These are phyloP conservation scores for Yamadazyma oceani DNA, from an alignment of 1,139 yeast genomes.

Conservation along the genomic window DNA sequence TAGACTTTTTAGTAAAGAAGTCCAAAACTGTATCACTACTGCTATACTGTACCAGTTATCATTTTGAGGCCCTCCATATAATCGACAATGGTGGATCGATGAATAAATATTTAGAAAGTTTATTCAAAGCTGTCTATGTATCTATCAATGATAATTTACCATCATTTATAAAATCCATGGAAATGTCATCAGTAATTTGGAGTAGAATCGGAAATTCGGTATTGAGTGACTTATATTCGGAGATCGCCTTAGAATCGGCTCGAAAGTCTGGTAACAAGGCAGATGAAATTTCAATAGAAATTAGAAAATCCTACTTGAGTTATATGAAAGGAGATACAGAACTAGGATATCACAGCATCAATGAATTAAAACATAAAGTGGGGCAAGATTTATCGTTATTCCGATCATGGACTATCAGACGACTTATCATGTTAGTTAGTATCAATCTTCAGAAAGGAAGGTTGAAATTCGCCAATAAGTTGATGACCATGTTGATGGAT, in stretches of 20 bases:
- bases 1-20: conserved; percentile 60
- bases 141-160: conserved; percentile 42
- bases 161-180: conserved; percentile 48
- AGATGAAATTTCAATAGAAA: conserved; percentile 38
- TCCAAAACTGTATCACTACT: conserved; percentile 52
- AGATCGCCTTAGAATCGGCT: conserved; percentile 40
- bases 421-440: conserved; percentile 36
- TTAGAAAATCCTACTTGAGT: conserved; percentile 36
- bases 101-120: conserved; percentile 47
- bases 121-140: conserved; percentile 54
- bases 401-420: conserved; percentile 38
- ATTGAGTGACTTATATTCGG: conserved; percentile 46
- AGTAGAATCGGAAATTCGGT: conserved; percentile 47
- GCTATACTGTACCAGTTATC: conserved; percentile 59
- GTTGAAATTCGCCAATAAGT: conserved; percentile 25
- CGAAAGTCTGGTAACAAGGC: conserved; percentile 28
- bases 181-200: conserved; percentile 52
- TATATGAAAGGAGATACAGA: conserved; percentile 43
- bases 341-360: conserved; percentile 29
- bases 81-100: conserved; percentile 53
- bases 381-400: conserved; percentile 31
- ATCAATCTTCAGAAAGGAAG: conserved; percentile 39
- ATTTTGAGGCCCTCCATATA: conserved; percentile 56
- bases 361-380: conserved; percentile 24
- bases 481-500: conserved; percentile 20